phyloP scores from a whole-genome alignment of 345 rosid species.

The Brassica cretica region DNA sequence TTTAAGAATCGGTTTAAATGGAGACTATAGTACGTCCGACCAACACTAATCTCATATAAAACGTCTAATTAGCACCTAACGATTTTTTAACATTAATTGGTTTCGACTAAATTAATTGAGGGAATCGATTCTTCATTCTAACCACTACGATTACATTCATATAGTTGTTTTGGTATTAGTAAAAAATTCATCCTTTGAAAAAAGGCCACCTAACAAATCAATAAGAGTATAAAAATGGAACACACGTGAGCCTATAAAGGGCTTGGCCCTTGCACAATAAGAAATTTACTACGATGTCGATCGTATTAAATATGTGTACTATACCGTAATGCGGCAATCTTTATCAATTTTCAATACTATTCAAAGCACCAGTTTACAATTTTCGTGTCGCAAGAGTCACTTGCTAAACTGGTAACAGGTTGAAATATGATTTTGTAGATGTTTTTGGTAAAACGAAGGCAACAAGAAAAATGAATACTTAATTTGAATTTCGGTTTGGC shows the following conservation, averaged over 20 bases:
- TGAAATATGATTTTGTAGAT: constrained; percentile 13
- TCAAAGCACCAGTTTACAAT: constrained; percentile 27
- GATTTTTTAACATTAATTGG: neutral
- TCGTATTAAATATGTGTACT: constrained; percentile 32
- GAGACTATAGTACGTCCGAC: neutral
- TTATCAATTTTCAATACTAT: constrained; percentile 20
- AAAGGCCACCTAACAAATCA: constrained; percentile 33
- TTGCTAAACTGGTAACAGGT: neutral
- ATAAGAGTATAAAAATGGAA: constrained; percentile 12
- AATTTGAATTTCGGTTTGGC: too few relatives aligned
- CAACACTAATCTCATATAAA: neutral
- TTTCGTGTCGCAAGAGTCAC: constrained; percentile 30
- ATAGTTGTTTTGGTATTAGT: neutral
- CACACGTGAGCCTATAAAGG: constrained; percentile 37
- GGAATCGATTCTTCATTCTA: neutral
- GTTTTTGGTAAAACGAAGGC: constrained; percentile 1
- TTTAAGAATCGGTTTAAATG: neutral
- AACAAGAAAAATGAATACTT: too few relatives aligned
- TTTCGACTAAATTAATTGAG: neutral
- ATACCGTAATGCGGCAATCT: constrained; percentile 23
- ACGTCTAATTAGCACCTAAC: neutral
- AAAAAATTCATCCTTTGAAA: neutral
- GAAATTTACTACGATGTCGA: constrained; percentile 25
- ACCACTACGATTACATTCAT: neutral
- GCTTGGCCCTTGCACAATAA: constrained; percentile 19